Evolutionary conservation across 768 basidiomycete species (phyloP).

Genomic region (Boletellus sp.): DNA sequence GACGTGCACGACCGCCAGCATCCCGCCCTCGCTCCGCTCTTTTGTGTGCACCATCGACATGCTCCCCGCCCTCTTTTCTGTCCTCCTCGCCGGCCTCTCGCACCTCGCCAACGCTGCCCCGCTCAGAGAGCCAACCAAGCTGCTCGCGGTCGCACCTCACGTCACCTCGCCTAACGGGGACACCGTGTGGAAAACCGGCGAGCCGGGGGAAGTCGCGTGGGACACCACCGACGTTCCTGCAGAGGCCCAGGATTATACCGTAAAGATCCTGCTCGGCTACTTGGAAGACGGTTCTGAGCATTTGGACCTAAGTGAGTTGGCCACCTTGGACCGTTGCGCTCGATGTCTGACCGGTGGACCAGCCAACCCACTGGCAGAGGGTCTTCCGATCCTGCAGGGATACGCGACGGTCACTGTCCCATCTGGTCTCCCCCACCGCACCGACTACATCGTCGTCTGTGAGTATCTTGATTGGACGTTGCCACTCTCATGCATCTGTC

Average conservation of each 20-base stretch:
- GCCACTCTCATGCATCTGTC: background rate
- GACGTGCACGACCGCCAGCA: too few relatives aligned
- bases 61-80: conserved; percentile 29
- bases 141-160: conserved; percentile 39
- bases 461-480: conserved; percentile 33
- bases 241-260: conserved; percentile 32
- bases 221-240: conserved; percentile 34
- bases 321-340: too few relatives aligned
- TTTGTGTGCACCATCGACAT: conserved; percentile 21
- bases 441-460: conserved; percentile 62
- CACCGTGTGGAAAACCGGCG: conserved; percentile 37
- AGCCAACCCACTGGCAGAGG: conserved; percentile 58
- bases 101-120: conserved; percentile 28
- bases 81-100: conserved; percentile 29
- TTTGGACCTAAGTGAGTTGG: conserved; percentile 45
- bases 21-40: conserved; percentile 13
- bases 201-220: conserved; percentile 44
- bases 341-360: conserved; percentile 7
- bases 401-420: conserved; percentile 52
- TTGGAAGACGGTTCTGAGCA: conserved; percentile 39
- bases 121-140: conserved; percentile 20
- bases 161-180: conserved; percentile 38
- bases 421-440: conserved; percentile 32
- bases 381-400: conserved; percentile 52
- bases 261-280: conserved; percentile 47